Base-by-base conservation (phyloP, 371 early-diverging fungal genomes). In the Rhizopus delemar region DNA sequence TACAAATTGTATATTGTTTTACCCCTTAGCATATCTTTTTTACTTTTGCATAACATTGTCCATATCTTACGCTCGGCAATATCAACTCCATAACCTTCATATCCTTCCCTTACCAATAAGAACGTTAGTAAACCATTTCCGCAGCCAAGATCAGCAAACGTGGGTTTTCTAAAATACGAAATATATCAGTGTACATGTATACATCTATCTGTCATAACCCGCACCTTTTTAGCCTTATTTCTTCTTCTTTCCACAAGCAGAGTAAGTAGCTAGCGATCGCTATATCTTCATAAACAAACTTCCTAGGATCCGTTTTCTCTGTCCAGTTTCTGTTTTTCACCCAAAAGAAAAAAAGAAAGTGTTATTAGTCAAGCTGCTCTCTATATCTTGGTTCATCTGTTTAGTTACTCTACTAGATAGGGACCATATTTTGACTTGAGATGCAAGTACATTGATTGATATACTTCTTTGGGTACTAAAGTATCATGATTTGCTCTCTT, bases 41-140 rank as follows among this genome's bases (percentile, higher is more conserved):
- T 53, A 4, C 54, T 63, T 55, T 62, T 62, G 52, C 74, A 58
- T 34, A 79, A 50, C 31, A 61, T 45, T 4, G 76, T 63, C 95
- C 95, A 95, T 12, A 93, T 84, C 57, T 87, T 91, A 54, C 95
- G 84, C 32, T 83, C 73, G 8, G 85, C 81, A 46, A 90, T 77
- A 71, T 95, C 95, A 35, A 95, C 64, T 0, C 95, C 95, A 53
- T 77, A 82, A n/a, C 95, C 95, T 7, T 59, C 41, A 60, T 85
- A 88, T 1, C 94, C 93, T 67, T 94, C 92, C 57, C 78, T 79
- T n/a, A 76, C 82, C 57, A 95, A 69, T 13, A 95, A 57, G 72
- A 88, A 97, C 9, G 91, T 91, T 61, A 95, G 69, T 33, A 95
- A 63, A 0, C 95, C 95, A 73, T 95, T 95, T n/a, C 95, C 95